Evolutionary conservation across 1,139 yeast genomes (phyloP).

Genomic region (Suhomyces coccinellae): DNA sequence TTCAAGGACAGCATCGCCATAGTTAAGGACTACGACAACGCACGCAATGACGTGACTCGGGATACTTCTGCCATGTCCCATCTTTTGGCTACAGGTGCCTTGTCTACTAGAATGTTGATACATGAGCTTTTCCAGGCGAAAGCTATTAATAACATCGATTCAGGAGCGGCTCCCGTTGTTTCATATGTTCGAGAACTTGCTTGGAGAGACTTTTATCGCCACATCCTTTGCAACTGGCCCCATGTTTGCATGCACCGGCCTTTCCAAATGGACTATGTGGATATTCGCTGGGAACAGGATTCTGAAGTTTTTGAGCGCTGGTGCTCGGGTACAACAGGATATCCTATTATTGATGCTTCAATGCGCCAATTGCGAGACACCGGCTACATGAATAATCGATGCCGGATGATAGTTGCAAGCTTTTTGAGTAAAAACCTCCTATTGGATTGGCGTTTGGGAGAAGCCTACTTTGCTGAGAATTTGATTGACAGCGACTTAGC

Average conservation of each 20-base stretch:
- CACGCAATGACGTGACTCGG: conserved; percentile 6
- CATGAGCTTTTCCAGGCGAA: conserved; percentile 16
- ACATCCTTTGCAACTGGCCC: conserved; percentile 51
- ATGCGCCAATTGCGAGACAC: conserved; percentile 53
- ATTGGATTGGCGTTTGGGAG: conserved; percentile 59
- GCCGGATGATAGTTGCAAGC: conserved; percentile 54
- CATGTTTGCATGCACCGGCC: conserved; percentile 52
- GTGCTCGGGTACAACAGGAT: conserved; percentile 56
- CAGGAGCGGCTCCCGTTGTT: conserved; percentile 28
- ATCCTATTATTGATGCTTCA: conserved; percentile 57
- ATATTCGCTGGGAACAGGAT: conserved; percentile 41
- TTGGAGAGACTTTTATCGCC: conserved; percentile 59
- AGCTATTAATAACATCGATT: conserved; percentile 19
- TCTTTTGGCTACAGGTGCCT: conserved; percentile 47
- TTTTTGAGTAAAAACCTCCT: conserved; percentile 53
- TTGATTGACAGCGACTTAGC: conserved; percentile 55
- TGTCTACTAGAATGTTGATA: conserved; percentile 44
- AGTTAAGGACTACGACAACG: conserved; percentile 20
- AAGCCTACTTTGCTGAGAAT: conserved; percentile 48
- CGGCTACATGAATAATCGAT: conserved; percentile 54
- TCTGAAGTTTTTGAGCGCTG: conserved; percentile 42
- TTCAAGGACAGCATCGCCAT: conserved; percentile 18
- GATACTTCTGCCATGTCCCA: conserved; percentile 32
- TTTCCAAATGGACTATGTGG: conserved; percentile 41
- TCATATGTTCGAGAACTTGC: conserved; percentile 49